Conservation (phyloP, 805 yeast species). For the Yamadazyma akitaensis region DNA sequence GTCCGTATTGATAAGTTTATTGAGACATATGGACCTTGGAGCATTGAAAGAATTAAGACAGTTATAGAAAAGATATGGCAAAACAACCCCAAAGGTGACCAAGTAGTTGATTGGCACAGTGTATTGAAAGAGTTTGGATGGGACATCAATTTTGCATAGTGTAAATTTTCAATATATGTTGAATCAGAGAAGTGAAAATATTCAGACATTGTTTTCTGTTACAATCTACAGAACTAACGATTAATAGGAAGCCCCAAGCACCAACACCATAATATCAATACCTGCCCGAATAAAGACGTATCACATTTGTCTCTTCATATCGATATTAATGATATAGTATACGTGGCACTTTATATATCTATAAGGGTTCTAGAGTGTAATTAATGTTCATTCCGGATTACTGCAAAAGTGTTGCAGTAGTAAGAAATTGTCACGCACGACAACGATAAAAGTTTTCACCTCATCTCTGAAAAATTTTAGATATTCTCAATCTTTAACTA, state of each 20-base stretch:
- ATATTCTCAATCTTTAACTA: neutral
- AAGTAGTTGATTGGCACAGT: conserved; percentile 69
- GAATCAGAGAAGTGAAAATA: too few species aligned
- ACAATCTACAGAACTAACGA: too few species aligned
- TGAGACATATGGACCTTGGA: conserved; percentile 65
- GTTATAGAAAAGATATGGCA: conserved; percentile 51
- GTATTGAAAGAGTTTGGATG: conserved; percentile 65
- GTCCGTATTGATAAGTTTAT: conserved; percentile 53
- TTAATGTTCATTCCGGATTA: neutral
- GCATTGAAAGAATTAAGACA: conserved; percentile 44
- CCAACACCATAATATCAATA: too few species aligned
- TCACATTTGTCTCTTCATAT: too few species aligned
- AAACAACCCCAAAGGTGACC: conserved; percentile 48
- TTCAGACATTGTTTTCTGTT: too few species aligned
- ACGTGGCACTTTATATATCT: too few species aligned
- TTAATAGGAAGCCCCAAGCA: too few species aligned
- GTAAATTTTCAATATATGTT: too few species aligned
- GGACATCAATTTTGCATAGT: conserved; percentile 73
- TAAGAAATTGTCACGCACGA: neutral
- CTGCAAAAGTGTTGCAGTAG: neutral
- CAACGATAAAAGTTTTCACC: neutral
- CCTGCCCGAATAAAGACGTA: too few species aligned
- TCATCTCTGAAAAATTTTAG: conserved; percentile 9
- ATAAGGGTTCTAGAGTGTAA: too few species aligned
- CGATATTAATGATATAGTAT: too few species aligned